phyloP scores from a whole-genome alignment of 129 eudicot genomes.

The Helianthus tuberosus region DNA sequence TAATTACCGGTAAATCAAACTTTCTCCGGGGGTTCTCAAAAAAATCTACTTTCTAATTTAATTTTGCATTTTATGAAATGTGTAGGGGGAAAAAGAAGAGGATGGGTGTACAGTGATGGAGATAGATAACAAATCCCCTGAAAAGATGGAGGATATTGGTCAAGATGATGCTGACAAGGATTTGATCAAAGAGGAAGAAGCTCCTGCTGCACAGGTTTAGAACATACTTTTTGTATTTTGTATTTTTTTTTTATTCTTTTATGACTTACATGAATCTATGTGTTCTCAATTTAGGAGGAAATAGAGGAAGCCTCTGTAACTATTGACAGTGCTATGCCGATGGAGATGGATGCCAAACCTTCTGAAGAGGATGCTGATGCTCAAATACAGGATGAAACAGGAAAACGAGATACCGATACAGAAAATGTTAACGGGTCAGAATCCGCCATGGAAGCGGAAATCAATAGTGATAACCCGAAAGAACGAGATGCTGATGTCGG shows the following conservation, averaged over 20 bases:
- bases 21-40: neutral
- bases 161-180: constrained; percentile 13
- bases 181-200: constrained; percentile 13
- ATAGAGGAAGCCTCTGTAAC: constrained; percentile 15
- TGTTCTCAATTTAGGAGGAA: constrained; percentile 24
- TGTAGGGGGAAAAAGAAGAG: constrained; percentile 28
- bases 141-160: constrained; percentile 4
- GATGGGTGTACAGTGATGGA: neutral
- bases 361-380: constrained; percentile 4
- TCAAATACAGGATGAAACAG: constrained; percentile 2
- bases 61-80: neutral
- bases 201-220: constrained; percentile 31
- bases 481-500: constrained; percentile 7
- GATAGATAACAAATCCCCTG: constrained; percentile 14
- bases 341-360: constrained; percentile 18
- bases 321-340: constrained; percentile 8
- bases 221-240: neutral
- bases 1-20: constrained; percentile 3
- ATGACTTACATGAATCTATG: neutral
- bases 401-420: neutral
- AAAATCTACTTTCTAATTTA: neutral
- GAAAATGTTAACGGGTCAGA: constrained; percentile 3
- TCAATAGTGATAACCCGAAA: constrained; percentile 10
- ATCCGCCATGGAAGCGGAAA: constrained; percentile 3
- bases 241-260: neutral